A percentile compares a stretch with the other conserved stretches of the same genome.
Evolutionary conservation across 495 filamentous ascomycete genomes (phyloP).

Genomic region (Penicillium psychrofluorescens): DNA sequence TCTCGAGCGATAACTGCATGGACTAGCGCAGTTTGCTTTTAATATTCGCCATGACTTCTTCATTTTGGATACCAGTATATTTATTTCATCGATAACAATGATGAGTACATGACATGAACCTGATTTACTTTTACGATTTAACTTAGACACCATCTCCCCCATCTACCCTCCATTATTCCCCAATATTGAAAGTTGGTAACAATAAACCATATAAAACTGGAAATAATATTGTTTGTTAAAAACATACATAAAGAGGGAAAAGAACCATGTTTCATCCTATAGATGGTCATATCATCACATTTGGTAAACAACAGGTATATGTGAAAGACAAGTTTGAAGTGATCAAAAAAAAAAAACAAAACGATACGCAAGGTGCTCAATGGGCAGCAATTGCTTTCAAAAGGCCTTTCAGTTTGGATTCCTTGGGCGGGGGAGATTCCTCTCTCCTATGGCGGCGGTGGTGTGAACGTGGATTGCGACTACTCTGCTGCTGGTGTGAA

Average conservation of each 20-base stretch:
- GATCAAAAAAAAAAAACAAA: background rate
- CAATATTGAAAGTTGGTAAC: no score
- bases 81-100: no score
- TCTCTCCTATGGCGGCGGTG: slow-evolving; percentile 27
- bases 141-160: no score
- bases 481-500: slow-evolving; percentile 10
- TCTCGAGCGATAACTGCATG: background rate
- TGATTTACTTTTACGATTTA: no score
- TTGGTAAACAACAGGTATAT: slow-evolving; percentile 6
- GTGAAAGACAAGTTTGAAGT: slow-evolving; percentile 10
- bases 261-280: slow-evolving; percentile 2
- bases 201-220: no score
- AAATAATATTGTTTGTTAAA: no score
- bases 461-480: slow-evolving; percentile 15
- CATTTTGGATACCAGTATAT: no score
- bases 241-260: background rate
- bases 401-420: slow-evolving; percentile 31
- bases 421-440: slow-evolving; percentile 22
- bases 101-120: no score
- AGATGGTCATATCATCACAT: slow-evolving; percentile 7
- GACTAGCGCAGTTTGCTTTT: no score
- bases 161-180: no score
- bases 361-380: slow-evolving; percentile 7
- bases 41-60: no score
- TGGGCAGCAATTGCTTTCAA: slow-evolving; percentile 30